Percentiles rank a stretch among this genome's conserved stretches.
These are phyloP conservation scores for Penicillium psychrosexuale DNA, from an alignment of 2,329 filamentous ascomycete genomes.

Conservation along the genomic window DNA sequence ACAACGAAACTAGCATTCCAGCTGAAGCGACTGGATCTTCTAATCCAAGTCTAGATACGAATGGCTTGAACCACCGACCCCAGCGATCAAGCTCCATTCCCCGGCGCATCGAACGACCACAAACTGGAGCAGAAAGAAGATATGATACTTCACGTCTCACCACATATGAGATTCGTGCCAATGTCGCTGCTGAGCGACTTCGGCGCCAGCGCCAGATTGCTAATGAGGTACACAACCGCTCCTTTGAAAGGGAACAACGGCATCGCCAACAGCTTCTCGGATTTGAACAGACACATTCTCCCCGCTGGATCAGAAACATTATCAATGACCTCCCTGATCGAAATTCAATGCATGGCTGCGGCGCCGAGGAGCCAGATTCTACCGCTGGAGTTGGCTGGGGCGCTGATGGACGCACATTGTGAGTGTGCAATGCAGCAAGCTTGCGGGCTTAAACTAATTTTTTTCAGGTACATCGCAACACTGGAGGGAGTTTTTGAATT, in stretches of 20 bases:
- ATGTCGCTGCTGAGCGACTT: conserved; percentile 39
- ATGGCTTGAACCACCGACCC: conserved; percentile 24
- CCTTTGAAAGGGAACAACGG: conserved; percentile 32
- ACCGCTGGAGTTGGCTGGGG: conserved; percentile 50
- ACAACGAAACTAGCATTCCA: conserved; percentile 20
- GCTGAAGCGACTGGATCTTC: conserved; percentile 17
- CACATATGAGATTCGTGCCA: conserved; percentile 37
- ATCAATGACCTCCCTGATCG: conserved; percentile 37
- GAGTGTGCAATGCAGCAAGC: conserved; percentile 29
- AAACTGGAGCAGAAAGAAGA: conserved; percentile 24
- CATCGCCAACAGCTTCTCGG: conserved; percentile 34
- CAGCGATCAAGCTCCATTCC: conserved; percentile 38
- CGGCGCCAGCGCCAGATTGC: conserved; percentile 38
- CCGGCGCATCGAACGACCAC: conserved; percentile 30
- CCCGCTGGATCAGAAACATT: conserved; percentile 38
- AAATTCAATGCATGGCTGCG: conserved; percentile 27
- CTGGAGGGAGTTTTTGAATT: conserved; percentile 50
- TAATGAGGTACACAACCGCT: conserved; percentile 34
- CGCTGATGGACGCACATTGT: conserved; percentile 47
- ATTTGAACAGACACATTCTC: conserved; percentile 36
- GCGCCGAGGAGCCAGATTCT: conserved; percentile 40
- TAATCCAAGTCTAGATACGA: conserved; percentile 22
- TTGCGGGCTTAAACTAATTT: not conserved
- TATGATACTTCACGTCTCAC: conserved; percentile 29
- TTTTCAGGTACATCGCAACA: conserved; percentile 46